These are phyloP conservation scores for Niebla homalea DNA, from an alignment of 495 filamentous ascomycete genomes.

Conservation along the genomic window DNA sequence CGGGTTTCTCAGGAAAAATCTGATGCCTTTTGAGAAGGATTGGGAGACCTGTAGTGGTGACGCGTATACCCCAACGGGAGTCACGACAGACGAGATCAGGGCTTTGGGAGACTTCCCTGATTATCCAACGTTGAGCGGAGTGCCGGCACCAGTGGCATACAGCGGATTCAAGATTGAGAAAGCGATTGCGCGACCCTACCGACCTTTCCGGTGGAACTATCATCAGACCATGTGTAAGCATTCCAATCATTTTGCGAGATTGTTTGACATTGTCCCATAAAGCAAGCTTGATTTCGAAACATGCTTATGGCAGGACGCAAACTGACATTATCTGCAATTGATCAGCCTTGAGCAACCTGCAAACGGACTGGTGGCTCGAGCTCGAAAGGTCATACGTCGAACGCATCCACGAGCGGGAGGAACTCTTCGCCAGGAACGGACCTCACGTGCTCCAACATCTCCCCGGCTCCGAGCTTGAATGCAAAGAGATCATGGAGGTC, in stretches of 20 bases:
- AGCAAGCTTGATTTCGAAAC: not conserved
- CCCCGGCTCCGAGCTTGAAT: constrained; percentile 68
- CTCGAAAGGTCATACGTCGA: constrained; percentile 62
- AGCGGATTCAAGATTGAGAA: constrained; percentile 49
- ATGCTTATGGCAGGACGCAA: not conserved
- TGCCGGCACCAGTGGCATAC: constrained; percentile 60
- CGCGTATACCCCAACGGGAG: constrained; percentile 42
- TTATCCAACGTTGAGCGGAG: constrained; percentile 64
- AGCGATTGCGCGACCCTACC: constrained; percentile 55
- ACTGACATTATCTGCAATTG: too few relatives aligned
- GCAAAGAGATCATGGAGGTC: constrained; percentile 89
- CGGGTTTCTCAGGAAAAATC: constrained; percentile 14
- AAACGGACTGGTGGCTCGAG: constrained; percentile 86
- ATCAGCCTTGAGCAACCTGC: constrained; percentile 63
- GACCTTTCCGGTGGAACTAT: constrained; percentile 79
- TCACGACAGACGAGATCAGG: constrained; percentile 58
- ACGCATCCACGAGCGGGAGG: constrained; percentile 59
- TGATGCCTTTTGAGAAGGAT: constrained; percentile 33
- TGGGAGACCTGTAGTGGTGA: constrained; percentile 27
- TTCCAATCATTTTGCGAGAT: not conserved
- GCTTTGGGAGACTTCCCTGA: constrained; percentile 71
- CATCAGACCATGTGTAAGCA: constrained; percentile 88
- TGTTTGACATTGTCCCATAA: constrained; percentile 7
- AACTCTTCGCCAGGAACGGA: constrained; percentile 52
- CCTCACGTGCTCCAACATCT: constrained; percentile 50